Base-by-base conservation (phyloP, 176 grass and related monocot species). In the Phoenix dactylifera region DNA sequence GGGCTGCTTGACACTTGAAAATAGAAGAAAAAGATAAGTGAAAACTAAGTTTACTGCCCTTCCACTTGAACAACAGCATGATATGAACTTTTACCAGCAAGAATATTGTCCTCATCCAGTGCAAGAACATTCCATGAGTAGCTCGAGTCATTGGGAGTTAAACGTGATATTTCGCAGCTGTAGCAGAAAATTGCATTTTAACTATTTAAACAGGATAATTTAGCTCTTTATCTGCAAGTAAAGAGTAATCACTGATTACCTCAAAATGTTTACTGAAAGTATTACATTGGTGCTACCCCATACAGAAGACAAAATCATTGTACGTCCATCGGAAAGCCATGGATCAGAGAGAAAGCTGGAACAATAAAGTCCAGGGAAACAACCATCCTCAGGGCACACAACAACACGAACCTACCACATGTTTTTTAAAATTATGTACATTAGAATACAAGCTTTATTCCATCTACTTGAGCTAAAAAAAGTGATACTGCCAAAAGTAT, bases 271-370 rank as follows among this genome's bases (percentile, higher is more conserved):
- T 67, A 97, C 51, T 52, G 87, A 85, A 49, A 97, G 44, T 70
- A 97, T 88, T 63, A 81, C 87, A 70, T 88, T 74, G 52, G 55
- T 91, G 72, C 92, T 88, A 69, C 83, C 75, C 92, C 92, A 97
- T 3, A 64, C 30, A 71, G 92, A 97, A 65, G 92, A 91, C 65
- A 91, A 30, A 76, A 97, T 60, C 73, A 97, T 76, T 72, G 92
- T 91, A 23, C 30, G 66, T 70, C 87, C 86, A 80, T 91, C 84
- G 17, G 83, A 74, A 78, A 96, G 80, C 91, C 91, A 96, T 68
- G 86, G 91, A 80, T 77, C 54, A 56, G 77, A 55, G 30, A 85
- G 80, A 52, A 90, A 50, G 54, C 78, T 51, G 59, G 20, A 85
- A 64, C 75, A 74, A 72, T 70, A 84, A 68, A 82, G 85, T 23